phyloP scores from a whole-genome alignment of 192 early-diverging fungal species.

The Jimgerdemannia flammicorona region DNA sequence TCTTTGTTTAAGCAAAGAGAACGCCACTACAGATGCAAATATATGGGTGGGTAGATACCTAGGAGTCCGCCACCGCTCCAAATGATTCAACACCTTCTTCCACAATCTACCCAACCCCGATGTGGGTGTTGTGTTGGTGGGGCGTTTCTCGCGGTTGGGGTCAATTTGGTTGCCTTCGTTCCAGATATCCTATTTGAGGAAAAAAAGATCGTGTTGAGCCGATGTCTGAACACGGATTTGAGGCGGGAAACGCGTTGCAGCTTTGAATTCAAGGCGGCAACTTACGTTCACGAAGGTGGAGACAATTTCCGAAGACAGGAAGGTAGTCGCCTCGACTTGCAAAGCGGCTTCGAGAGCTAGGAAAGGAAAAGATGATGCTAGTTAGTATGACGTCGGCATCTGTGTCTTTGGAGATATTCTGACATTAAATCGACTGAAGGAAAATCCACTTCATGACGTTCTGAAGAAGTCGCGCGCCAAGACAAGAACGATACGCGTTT shows the following conservation, averaged over 20 bases:
- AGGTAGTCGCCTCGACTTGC: neutral
- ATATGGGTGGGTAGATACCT: neutral
- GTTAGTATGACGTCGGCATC: neutral
- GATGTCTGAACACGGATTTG: neutral
- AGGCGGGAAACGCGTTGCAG: neutral
- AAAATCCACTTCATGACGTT: neutral
- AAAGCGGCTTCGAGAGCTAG: neutral
- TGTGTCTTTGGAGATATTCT: too few relatives aligned
- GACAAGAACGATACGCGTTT: neutral
- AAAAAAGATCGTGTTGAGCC: neutral
- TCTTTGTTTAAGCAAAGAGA: too few relatives aligned
- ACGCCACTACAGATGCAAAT: too few relatives aligned
- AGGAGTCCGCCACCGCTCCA: neutral
- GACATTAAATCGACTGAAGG: neutral
- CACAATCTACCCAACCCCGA: neutral
- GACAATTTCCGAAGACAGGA: neutral
- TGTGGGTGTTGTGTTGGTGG: neutral
- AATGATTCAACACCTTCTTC: neutral
- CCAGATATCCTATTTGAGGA: neutral
- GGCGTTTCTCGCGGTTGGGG: neutral
- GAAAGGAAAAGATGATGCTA: neutral
- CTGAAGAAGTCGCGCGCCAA: neutral
- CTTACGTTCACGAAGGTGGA: neutral
- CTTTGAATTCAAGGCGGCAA: neutral
- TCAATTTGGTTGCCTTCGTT: neutral